phyloP scores from a whole-genome alignment of 2,329 filamentous ascomycete species.

The Hypoxylon sp. region DNA sequence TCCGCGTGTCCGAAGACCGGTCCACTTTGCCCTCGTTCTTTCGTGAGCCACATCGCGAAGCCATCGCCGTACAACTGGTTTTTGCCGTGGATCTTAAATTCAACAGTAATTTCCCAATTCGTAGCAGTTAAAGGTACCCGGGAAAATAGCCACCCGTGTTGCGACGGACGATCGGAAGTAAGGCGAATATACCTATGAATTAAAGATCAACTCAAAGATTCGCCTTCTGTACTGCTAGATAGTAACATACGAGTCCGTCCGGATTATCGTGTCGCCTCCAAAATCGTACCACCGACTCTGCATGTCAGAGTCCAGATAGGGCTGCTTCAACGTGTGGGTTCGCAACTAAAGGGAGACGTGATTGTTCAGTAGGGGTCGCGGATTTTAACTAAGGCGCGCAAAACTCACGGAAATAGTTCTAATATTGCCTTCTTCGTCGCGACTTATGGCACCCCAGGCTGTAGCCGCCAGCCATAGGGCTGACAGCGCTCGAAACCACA shows the following conservation, averaged over 20 bases:
- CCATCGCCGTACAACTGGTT: constrained; percentile 95
- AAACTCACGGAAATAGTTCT: constrained; percentile 75
- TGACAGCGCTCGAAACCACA: constrained; percentile 54
- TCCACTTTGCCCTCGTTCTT: constrained; percentile 85
- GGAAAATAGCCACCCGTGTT: constrained; percentile 94
- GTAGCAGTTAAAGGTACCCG: constrained; percentile 95
- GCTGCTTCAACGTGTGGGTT: constrained; percentile 89
- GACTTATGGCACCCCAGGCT: constrained; percentile 59
- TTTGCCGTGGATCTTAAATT: constrained; percentile 93
- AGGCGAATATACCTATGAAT: constrained; percentile 85
- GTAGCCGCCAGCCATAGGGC: constrained; percentile 56
- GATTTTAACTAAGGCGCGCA: constrained; percentile 25
- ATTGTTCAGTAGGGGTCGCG: constrained; percentile 32
- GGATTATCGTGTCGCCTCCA: constrained; percentile 92
- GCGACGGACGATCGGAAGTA: constrained; percentile 89
- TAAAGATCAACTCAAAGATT: constrained; percentile 47
- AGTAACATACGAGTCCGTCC: constrained; percentile 74
- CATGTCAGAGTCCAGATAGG: constrained; percentile 98
- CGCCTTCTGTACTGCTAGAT: constrained; percentile 9
- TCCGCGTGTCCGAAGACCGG: constrained; percentile 91
- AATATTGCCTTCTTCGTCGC: constrained; percentile 66
- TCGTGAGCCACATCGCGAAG: constrained; percentile 98
- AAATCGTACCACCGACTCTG: constrained; percentile 99
- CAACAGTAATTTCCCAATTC: constrained; percentile 98
- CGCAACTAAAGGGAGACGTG: constrained; percentile 71